Conservation (phyloP, 1,139 yeast species). For the Geotrichum europaeum region DNA sequence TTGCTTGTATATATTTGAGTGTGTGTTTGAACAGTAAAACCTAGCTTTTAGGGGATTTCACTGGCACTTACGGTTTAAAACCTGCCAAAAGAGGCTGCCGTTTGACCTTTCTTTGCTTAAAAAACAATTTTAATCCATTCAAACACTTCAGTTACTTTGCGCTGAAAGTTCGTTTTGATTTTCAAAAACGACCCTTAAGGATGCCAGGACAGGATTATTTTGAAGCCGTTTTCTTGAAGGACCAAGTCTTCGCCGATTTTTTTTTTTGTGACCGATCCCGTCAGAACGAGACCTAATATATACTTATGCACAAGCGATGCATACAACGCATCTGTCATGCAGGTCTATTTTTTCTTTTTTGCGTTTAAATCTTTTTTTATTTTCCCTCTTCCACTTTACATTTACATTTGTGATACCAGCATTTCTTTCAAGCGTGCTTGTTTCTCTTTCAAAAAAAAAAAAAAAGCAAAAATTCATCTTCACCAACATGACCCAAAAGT, state of each 20-base stretch:
- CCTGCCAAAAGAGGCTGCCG: too few species aligned
- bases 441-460: background rate
- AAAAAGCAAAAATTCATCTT: background rate
- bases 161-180: too few species aligned
- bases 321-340: background rate
- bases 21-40: too few species aligned
- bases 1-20: too few species aligned
- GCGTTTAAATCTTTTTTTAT: background rate
- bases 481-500: background rate
- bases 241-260: background rate
- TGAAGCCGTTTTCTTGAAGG: background rate
- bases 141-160: too few species aligned
- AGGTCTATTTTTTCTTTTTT: background rate
- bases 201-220: background rate
- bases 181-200: background rate
- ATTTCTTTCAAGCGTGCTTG: background rate
- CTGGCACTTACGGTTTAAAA: too few species aligned
- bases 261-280: background rate
- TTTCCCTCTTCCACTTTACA: background rate
- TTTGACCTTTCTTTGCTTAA: too few species aligned
- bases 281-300: background rate
- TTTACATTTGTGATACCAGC: background rate
- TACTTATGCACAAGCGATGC: background rate
- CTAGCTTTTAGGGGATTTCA: too few species aligned
- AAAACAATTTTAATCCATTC: too few species aligned